Evolutionary conservation across 2,329 filamentous ascomycete genomes (phyloP).

Genomic region (Pestalotiopsis sp.): DNA sequence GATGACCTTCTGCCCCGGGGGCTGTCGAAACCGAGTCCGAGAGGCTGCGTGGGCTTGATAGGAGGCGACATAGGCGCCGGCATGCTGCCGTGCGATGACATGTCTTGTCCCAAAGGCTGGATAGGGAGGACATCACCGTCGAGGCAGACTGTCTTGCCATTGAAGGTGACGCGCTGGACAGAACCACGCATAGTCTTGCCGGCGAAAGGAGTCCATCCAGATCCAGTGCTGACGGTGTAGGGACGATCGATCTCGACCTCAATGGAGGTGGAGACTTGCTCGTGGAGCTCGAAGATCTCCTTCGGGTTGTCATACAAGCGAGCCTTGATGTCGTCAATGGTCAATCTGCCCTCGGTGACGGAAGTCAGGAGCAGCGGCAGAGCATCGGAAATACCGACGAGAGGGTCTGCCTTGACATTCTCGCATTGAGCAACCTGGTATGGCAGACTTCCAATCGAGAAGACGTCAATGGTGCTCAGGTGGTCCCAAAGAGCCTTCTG

Average conservation of each 20-base stretch:
- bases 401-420: slow-evolving; percentile 55
- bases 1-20: slow-evolving; percentile 37
- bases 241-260: slow-evolving; percentile 78
- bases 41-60: slow-evolving; percentile 51
- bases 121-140: slow-evolving; percentile 67
- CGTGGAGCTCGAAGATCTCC: slow-evolving; percentile 81
- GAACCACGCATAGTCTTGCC: slow-evolving; percentile 70
- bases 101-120: slow-evolving; percentile 68
- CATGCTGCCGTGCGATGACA: slow-evolving; percentile 68
- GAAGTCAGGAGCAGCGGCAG: slow-evolving; percentile 77
- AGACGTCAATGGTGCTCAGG: slow-evolving; percentile 74
- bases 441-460: slow-evolving; percentile 78
- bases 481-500: slow-evolving; percentile 77
- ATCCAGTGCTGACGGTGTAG: slow-evolving; percentile 57
- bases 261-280: slow-evolving; percentile 73
- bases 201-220: slow-evolving; percentile 72
- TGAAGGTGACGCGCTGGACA: slow-evolving; percentile 76
- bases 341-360: slow-evolving; percentile 73
- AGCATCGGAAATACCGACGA: slow-evolving; percentile 72
- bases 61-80: slow-evolving; percentile 56
- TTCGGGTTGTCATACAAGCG: slow-evolving; percentile 79
- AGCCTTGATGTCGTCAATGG: slow-evolving; percentile 71
- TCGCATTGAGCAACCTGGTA: slow-evolving; percentile 70
- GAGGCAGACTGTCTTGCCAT: slow-evolving; percentile 73
- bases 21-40: slow-evolving; percentile 39